Evolutionary conservation across 164 flowering plant species (phyloP).

Genomic region (Aristolochia fimbriata): DNA sequence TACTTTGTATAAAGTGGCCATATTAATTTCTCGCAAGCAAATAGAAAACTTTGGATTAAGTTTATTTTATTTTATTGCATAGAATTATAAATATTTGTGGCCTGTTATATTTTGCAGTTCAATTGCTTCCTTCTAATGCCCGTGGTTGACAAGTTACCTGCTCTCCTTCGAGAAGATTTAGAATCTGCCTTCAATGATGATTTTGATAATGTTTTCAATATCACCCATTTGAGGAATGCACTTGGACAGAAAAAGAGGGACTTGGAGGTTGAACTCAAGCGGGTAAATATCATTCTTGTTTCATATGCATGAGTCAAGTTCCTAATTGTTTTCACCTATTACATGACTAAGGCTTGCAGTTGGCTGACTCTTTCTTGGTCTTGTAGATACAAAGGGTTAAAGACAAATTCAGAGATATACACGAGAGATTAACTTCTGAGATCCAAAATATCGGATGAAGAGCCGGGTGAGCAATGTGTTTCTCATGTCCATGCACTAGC

Average conservation of each 20-base stretch:
- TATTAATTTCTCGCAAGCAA: too few relatives aligned
- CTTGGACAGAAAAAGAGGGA: constrained; percentile 57
- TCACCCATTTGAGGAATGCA: constrained; percentile 57
- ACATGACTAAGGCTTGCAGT: background rate
- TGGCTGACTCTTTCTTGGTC: background rate
- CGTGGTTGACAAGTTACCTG: constrained; percentile 91
- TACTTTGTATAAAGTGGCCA: too few relatives aligned
- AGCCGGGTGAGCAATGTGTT: too few relatives aligned
- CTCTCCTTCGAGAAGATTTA: constrained; percentile 69
- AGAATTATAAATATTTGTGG: too few relatives aligned
- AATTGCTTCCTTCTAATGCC: constrained; percentile 98
- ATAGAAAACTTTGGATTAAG: too few relatives aligned
- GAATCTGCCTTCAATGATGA: constrained; percentile 77
- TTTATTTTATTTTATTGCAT: too few relatives aligned
- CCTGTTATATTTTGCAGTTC: constrained; percentile 42
- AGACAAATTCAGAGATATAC: constrained; percentile 70
- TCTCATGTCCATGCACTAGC: too few relatives aligned
- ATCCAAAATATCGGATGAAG: background rate
- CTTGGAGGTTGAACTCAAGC: constrained; percentile 71
- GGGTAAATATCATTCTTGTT: constrained; percentile 34
- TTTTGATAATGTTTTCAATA: constrained; percentile 68
- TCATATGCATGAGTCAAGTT: background rate
- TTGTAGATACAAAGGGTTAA: constrained; percentile 79
- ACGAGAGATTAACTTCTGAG: constrained; percentile 38
- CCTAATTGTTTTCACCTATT: background rate